phyloP scores from a whole-genome alignment of 2,329 filamentous ascomycete genomes.

The Fonsecaea monophora region DNA sequence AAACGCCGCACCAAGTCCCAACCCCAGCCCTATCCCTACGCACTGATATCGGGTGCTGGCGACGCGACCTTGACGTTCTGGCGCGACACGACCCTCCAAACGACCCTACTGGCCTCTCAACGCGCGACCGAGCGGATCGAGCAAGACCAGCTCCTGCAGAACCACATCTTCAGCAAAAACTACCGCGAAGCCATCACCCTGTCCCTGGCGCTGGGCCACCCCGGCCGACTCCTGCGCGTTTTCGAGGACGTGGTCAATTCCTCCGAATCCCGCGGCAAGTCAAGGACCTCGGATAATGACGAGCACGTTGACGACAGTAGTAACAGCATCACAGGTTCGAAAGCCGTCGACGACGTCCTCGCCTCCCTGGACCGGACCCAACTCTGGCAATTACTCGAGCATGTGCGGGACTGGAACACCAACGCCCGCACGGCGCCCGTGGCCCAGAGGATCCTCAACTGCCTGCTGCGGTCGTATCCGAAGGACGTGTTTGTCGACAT shows the following conservation, averaged over 20 bases:
- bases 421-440: constrained; percentile 86
- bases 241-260: constrained; percentile 75
- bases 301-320: constrained; percentile 44
- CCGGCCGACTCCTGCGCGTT: constrained; percentile 80
- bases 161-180: constrained; percentile 84
- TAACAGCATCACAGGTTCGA: constrained; percentile 54
- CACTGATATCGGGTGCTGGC: constrained; percentile 86
- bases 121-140: constrained; percentile 82
- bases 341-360: constrained; percentile 79
- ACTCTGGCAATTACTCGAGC: constrained; percentile 78
- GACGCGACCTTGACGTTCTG: constrained; percentile 96
- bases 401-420: constrained; percentile 95
- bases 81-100: constrained; percentile 86
- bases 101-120: constrained; percentile 74
- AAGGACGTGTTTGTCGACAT: constrained; percentile 76
- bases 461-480: constrained; percentile 80
- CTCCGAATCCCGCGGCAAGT: not conserved
- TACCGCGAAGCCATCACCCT: constrained; percentile 93
- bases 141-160: constrained; percentile 91
- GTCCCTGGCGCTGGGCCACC: constrained; percentile 92
- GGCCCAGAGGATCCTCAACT: constrained; percentile 82
- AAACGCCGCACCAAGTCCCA: constrained; percentile 26
- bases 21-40: constrained; percentile 57
- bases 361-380: constrained; percentile 81
- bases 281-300: constrained; percentile 44